Evolutionary conservation across 2,329 filamentous ascomycete species (phyloP).

Genomic region (Fusarium papillatum): DNA sequence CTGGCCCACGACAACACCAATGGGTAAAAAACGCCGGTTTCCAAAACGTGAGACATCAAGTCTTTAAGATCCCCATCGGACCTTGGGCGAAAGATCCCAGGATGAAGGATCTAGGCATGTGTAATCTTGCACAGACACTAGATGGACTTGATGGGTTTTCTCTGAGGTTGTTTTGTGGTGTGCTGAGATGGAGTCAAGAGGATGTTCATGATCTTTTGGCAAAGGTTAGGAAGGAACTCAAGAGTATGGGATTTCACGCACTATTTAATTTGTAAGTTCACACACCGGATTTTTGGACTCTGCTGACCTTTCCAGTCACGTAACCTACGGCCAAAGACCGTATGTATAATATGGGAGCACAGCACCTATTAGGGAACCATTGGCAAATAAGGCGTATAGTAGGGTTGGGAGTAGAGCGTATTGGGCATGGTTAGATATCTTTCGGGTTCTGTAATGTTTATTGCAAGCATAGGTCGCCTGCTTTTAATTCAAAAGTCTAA

Average conservation of each 20-base stretch:
- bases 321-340: conserved; percentile 21
- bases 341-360: background rate
- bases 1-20: conserved; percentile 41
- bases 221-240: conserved; percentile 13
- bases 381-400: background rate
- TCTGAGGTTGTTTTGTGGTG: conserved; percentile 10
- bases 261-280: conserved; percentile 24
- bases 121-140: conserved; percentile 20
- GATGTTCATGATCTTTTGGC: conserved; percentile 16
- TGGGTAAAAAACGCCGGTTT: conserved; percentile 53
- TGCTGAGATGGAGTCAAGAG: conserved; percentile 8
- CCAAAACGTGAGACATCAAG: conserved; percentile 45
- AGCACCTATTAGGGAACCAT: background rate
- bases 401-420: background rate
- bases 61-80: conserved; percentile 50
- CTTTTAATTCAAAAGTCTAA: background rate
- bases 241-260: conserved; percentile 5
- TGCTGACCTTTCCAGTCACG: background rate
- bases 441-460: background rate
- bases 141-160: conserved; percentile 22
- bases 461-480: background rate
- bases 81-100: conserved; percentile 48
- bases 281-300: background rate
- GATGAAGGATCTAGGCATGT: conserved; percentile 48
- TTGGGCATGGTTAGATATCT: background rate